Conservation (phyloP, 768 basidiomycete species). For the Leucocoprinus sp. region DNA sequence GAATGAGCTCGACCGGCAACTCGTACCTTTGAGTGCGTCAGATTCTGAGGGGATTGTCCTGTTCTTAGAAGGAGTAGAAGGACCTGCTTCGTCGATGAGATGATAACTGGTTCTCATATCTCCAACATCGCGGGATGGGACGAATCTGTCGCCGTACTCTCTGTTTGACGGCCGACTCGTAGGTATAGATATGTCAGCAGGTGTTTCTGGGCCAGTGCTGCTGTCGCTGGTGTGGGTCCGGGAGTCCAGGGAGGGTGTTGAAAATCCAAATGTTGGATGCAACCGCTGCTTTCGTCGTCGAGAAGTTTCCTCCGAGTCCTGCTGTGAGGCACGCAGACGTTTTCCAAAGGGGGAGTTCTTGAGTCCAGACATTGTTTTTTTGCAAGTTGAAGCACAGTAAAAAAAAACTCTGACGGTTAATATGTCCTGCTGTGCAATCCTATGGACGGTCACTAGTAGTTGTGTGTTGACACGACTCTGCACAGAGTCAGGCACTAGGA, state of each 20-base stretch:
- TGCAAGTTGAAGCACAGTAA: background rate
- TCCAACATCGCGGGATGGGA: constrained; percentile 54
- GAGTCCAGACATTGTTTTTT: constrained; percentile 52
- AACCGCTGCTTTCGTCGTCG: constrained; percentile 12
- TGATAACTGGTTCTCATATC: constrained; percentile 64
- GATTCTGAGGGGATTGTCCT: constrained; percentile 61
- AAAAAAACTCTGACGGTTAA: too few species aligned
- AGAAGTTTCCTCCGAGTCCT: constrained; percentile 48
- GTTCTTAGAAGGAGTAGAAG: constrained; percentile 52
- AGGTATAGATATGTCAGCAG: constrained; percentile 24
- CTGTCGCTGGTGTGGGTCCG: constrained; percentile 48
- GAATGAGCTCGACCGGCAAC: background rate
- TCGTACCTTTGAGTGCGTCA: constrained; percentile 67
- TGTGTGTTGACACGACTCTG: too few species aligned
- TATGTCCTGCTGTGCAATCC: too few species aligned
- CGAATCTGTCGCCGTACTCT: constrained; percentile 61
- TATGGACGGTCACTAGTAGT: too few species aligned
- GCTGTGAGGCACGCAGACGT: constrained; percentile 65
- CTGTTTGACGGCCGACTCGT: background rate
- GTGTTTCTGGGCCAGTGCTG: constrained; percentile 34
- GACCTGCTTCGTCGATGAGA: constrained; percentile 48
- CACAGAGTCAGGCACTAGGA: background rate
- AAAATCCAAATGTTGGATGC: constrained; percentile 45
- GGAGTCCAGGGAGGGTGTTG: constrained; percentile 51
- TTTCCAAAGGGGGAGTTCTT: constrained; percentile 84